A percentile compares a stretch with the other conserved stretches of the same genome.
These are phyloP conservation scores for Dryas octopetala DNA, from an alignment of 306 rosid genomes.

Conservation along the genomic window DNA sequence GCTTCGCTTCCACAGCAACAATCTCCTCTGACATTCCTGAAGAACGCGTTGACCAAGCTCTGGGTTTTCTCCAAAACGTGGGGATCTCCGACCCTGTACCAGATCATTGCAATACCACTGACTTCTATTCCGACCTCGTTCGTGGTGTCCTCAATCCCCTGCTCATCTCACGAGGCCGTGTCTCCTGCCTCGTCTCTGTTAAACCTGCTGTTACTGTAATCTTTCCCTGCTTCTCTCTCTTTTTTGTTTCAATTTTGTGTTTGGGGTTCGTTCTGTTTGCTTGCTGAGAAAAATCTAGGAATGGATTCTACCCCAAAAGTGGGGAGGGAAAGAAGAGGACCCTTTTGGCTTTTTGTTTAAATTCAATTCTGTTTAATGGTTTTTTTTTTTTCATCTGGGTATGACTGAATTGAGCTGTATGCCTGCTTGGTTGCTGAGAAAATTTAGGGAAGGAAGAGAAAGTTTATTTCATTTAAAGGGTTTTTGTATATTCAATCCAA, in stretches of 20 bases:
- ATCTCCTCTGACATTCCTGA: slow-evolving; percentile 28
- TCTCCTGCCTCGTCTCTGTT: slow-evolving; percentile 42
- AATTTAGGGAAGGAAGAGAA: not conserved
- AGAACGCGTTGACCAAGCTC: not conserved
- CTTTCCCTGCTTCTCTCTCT: not conserved
- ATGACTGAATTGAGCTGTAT: not conserved
- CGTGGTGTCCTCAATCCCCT: slow-evolving; percentile 29
- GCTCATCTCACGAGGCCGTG: slow-evolving; percentile 30
- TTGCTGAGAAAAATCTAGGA: not conserved
- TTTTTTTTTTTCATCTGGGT: slow-evolving; percentile 9
- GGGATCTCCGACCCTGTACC: slow-evolving; percentile 29
- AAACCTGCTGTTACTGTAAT: slow-evolving; percentile 35
- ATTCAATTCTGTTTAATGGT: not conserved
- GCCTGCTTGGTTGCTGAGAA: not conserved
- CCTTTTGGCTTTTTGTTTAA: not conserved
- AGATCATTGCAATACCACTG: slow-evolving; percentile 26
- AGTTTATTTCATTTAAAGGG: not conserved
- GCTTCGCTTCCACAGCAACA: slow-evolving; percentile 19
- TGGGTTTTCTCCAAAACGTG: not conserved
- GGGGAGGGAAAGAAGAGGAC: not conserved
- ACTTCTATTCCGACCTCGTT: slow-evolving; percentile 31
- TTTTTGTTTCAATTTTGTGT: not conserved
- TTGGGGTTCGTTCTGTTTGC: slow-evolving; percentile 1
- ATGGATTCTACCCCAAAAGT: not conserved
- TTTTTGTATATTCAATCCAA: not conserved